Conservation (phyloP, 202 grass and related monocot genomes). For the Musa balbisiana region DNA sequence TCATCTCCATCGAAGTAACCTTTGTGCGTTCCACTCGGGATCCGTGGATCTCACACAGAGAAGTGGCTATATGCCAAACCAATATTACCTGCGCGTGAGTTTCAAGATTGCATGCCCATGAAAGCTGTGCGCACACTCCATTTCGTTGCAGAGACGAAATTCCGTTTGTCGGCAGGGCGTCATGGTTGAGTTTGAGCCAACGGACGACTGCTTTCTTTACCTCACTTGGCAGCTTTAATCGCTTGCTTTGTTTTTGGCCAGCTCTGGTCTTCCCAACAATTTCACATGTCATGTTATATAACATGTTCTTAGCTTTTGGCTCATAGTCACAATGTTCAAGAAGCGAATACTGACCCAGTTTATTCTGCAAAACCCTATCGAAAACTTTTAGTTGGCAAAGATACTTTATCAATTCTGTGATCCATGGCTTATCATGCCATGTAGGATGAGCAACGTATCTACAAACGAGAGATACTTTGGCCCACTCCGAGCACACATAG, state of each 20-base stretch:
- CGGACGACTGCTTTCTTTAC: constrained; percentile 15
- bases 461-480: not conserved
- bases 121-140: constrained; percentile 2
- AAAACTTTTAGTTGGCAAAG: not conserved
- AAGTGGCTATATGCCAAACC: constrained; percentile 27
- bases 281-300: not conserved
- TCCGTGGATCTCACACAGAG: constrained; percentile 6
- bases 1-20: not conserved
- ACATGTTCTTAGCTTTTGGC: not conserved
- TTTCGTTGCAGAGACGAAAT: not conserved
- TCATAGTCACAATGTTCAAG: constrained; percentile 3
- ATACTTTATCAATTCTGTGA: not conserved
- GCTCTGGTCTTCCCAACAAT: not conserved
- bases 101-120: constrained; percentile 12
- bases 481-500: not conserved
- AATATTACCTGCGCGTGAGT: constrained; percentile 10
- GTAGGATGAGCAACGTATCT: not conserved
- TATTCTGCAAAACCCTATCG: constrained; percentile 8
- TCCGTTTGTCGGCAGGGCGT: constrained; percentile 9
- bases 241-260: not conserved
- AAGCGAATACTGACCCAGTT: constrained; percentile 10
- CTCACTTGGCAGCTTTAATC: not conserved
- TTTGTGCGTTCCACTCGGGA: not conserved
- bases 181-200: not conserved
- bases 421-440: too few species aligned